Conservation (phyloP, 257 asterid species). For the Solanum gandarillasii region DNA sequence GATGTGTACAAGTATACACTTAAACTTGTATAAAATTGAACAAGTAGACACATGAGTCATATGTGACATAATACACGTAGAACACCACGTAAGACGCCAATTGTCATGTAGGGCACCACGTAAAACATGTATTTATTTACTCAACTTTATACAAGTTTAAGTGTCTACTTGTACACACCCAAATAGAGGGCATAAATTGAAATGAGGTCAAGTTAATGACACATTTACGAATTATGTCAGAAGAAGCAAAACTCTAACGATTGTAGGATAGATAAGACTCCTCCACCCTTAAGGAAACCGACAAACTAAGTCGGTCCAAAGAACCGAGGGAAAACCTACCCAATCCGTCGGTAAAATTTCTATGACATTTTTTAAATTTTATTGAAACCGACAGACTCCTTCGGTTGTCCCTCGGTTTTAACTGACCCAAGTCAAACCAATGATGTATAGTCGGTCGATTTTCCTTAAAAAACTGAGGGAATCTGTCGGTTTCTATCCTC, state of each 20-base stretch:
- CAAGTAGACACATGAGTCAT: neutral
- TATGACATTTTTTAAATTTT: too few relatives aligned
- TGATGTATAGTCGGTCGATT: neutral
- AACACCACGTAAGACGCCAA: neutral
- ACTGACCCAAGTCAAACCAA: neutral
- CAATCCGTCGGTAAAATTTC: too few relatives aligned
- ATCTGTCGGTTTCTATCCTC: neutral
- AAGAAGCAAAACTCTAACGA: neutral
- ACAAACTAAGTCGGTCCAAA: too few relatives aligned
- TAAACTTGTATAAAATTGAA: neutral
- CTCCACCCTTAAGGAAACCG: neutral
- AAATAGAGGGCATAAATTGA: neutral
- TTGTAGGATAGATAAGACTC: neutral
- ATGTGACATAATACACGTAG: neutral
- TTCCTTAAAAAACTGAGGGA: neutral
- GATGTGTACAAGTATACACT: neutral
- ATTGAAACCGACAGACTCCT: neutral
- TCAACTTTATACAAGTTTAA: neutral
- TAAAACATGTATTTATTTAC: rapidly evolving
- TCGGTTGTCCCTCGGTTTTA: neutral
- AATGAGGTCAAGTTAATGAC: neutral
- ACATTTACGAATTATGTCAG: neutral
- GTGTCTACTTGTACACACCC: neutral
- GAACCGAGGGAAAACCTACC: neutral
- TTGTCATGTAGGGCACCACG: neutral